These are phyloP conservation scores for Trichosporon coremiiforme DNA, from an alignment of 1,284 basidiomycete genomes.

Conservation along the genomic window DNA sequence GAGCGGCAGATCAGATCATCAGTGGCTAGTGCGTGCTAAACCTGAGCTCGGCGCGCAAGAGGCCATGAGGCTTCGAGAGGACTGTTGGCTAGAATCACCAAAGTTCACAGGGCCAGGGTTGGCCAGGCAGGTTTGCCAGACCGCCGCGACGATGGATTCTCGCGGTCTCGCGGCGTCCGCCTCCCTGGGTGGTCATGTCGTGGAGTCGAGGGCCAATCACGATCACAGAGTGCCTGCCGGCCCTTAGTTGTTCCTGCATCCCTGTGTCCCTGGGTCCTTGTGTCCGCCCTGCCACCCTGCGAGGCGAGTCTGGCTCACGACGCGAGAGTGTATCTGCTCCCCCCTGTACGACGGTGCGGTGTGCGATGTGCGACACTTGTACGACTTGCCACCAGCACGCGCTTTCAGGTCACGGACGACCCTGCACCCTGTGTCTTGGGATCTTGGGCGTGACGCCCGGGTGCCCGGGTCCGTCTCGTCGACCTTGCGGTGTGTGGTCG, in stretches of 20 bases:
- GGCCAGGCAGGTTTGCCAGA: background rate
- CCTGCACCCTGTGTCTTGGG: background rate
- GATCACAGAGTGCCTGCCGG: background rate
- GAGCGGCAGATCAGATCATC: conserved; percentile 12
- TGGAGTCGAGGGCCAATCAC: background rate
- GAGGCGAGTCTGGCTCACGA: background rate
- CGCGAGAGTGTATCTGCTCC: background rate
- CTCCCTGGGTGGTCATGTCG: conserved; percentile 14
- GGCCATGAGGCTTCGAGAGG: background rate
- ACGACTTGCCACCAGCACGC: background rate
- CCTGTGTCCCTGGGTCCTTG: background rate
- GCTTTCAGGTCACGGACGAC: background rate
- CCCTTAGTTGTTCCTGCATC: background rate
- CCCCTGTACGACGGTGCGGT: background rate
- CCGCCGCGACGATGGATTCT: background rate
- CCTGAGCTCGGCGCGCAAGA: background rate
- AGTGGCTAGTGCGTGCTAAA: background rate
- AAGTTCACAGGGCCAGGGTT: background rate
- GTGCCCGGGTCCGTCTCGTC: background rate
- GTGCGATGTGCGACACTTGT: background rate
- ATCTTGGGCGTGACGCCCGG: conserved; percentile 4
- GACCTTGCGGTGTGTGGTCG: background rate
- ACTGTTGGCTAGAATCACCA: background rate
- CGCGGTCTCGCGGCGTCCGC: background rate
- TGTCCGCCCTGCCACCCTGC: background rate